Evolutionary conservation across 352 stramenopile genomes (phyloP), one percentile per base, ranked within the genome.

Genomic region (Globisporangium okanoganense): DNA sequence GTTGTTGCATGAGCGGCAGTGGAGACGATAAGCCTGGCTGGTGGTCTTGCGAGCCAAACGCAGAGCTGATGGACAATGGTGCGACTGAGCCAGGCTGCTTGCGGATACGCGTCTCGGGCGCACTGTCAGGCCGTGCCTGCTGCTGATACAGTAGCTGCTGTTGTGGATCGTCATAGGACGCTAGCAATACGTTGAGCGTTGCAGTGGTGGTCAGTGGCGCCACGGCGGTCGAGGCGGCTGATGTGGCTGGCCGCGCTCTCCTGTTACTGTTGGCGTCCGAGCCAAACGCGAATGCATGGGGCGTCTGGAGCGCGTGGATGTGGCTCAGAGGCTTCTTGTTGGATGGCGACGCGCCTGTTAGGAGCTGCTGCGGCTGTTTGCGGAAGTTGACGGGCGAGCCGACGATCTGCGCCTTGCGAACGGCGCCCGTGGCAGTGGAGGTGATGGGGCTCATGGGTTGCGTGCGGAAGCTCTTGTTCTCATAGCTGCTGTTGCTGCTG

Each of bases 181-280:
- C 52, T 2, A 87, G 67, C 20, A 89, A 54, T 0, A 67, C 52
- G n/a, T 83, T 58, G 25, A 86, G 61, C 5, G 70, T 76, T 10
- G 64, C 57, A 1, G 69, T 74, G 7, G 71, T 69, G 0, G 68
- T 67, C 0, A 79, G 59, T 5, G 45, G 10, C 9, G 73, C 22
- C 5, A 29, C 22, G 14, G 12, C 22, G 8, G 20, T 45, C 2
- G 38, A 4, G 0, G 29, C 31, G 54, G 56, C 1, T n/a, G 56
- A 7, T 29, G 47, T 20, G 4, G 6, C 10, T 12, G 45, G 45
- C 18, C 56, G 56, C 16, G 36, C 58, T 44, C 51, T 52, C 29
- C 38, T 58, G 8, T 1, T 56, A 36, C 9, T 36, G 2, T 13
- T 58, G 2, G 14, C 18, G 27, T 51, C 5, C 9, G 9, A n/a